Base-by-base conservation (phyloP, 352 stramenopile species). In the Pythium grandisporangium region DNA sequence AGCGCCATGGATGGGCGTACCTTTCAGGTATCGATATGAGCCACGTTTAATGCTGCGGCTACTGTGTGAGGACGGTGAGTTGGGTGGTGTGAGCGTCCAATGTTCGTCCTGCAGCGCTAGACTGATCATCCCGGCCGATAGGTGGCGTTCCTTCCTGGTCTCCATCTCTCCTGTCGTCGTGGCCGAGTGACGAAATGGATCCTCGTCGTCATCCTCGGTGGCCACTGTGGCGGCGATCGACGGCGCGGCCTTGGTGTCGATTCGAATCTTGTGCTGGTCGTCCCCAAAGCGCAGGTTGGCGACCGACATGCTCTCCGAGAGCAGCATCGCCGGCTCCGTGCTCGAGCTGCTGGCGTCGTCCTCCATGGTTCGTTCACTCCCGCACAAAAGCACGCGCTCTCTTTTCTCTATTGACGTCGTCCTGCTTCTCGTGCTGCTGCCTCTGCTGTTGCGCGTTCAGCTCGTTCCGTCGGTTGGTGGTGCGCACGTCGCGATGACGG, bases 311-410 rank as follows among this genome's bases (percentile, higher is more conserved):
- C 29, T 42, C 6, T 37, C 29, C 10, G 23, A 30, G 12, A 51
- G 37, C 42, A 57, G 25, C 35, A 30, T 14, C 34, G 33, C 12
- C 41, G 40, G 34, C 12, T 48, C 30, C 21, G 32, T 42, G 36
- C 36, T 30, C 11, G 30, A 16, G 39, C 34, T 42, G 39, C 39
- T 32, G 21, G 34, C 23, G 27, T 51, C 42, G n/a, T 51, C 41
- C 19, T 45, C 42, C 49, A 57, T 55, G 39, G 48, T 48, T 17
- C 22, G 33, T n/a, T n/a, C n/a, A n/a, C n/a, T n/a, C n/a, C n/a
- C n/a, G n/a, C n/a, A n/a, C n/a, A n/a, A n/a, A n/a, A n/a, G n/a
- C n/a, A n/a, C n/a, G n/a, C n/a, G n/a, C n/a, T n/a, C n/a, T n/a
- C n/a, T n/a, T n/a, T n/a, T n/a, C n/a, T n/a, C n/a, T n/a, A n/a